These are phyloP conservation scores for Didymella pomorum DNA, from an alignment of 2,329 filamentous ascomycete species.

Conservation along the genomic window DNA sequence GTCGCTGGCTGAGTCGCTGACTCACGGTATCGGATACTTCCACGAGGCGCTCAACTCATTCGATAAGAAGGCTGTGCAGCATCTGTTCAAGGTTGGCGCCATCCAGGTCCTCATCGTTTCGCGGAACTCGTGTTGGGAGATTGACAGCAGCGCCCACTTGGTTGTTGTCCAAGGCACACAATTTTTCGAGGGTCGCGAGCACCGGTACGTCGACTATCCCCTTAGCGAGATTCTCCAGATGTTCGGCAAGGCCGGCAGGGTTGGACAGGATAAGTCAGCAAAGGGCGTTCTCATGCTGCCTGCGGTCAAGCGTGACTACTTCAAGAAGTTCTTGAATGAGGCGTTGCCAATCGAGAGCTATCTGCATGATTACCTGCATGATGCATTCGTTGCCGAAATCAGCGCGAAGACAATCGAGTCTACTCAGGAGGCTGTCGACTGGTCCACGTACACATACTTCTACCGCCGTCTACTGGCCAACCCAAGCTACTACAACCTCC, in stretches of 20 bases:
- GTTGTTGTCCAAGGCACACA: constrained; percentile 98
- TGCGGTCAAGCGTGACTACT: constrained; percentile 93
- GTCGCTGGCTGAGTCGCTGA: constrained; percentile 85
- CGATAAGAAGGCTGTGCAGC: constrained; percentile 92
- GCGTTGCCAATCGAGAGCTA: constrained; percentile 95
- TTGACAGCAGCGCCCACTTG: constrained; percentile 85
- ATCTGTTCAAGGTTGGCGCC: constrained; percentile 87
- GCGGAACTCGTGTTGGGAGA: constrained; percentile 94
- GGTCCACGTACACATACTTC: constrained; percentile 98
- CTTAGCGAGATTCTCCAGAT: constrained; percentile 95
- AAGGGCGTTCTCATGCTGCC: constrained; percentile 97
- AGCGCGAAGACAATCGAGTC: constrained; percentile 95
- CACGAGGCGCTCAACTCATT: constrained; percentile 89
- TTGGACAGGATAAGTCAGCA: constrained; percentile 78
- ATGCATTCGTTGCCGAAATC: constrained; percentile 96
- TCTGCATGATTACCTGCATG: constrained; percentile 87
- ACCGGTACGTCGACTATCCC: constrained; percentile 95
- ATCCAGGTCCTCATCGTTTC: constrained; percentile 85
- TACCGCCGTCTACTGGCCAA: constrained; percentile 94
- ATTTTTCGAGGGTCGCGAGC: constrained; percentile 94
- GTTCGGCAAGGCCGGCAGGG: constrained; percentile 90
- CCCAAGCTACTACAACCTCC: constrained; percentile 93
- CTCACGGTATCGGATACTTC: constrained; percentile 95
- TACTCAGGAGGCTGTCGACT: constrained; percentile 96
- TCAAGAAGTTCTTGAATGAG: constrained; percentile 98